Conservation (phyloP, 2,329 filamentous ascomycete species). For the Diaporthe humulicola region DNA sequence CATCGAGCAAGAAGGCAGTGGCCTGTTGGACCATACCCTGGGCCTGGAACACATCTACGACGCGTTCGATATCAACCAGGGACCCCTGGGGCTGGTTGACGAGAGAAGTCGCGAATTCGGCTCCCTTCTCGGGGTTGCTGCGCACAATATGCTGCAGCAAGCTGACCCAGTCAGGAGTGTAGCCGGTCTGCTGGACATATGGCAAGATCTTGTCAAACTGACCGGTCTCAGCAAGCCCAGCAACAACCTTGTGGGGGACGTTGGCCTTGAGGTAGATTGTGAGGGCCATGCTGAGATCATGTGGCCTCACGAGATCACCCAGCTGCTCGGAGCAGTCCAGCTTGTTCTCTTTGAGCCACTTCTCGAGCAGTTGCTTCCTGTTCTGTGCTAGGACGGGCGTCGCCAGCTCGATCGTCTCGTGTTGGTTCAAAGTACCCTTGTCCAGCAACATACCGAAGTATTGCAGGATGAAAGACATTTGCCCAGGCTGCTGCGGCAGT, state of each 20-base stretch:
- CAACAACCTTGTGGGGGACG: constrained; percentile 92
- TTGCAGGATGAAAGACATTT: constrained; percentile 94
- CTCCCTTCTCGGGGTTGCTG: constrained; percentile 91
- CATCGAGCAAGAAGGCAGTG: constrained; percentile 97
- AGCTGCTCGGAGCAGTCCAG: constrained; percentile 96
- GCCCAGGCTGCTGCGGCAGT: constrained; percentile 82
- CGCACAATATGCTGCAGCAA: constrained; percentile 93
- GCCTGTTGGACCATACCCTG: constrained; percentile 98
- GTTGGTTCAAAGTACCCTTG: constrained; percentile 91
- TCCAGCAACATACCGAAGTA: constrained; percentile 98
- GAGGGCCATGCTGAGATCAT: constrained; percentile 90
- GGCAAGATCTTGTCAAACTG: constrained; percentile 97
- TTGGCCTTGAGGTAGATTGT: constrained; percentile 93
- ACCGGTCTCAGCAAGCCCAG: constrained; percentile 93
- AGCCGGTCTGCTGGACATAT: constrained; percentile 86
- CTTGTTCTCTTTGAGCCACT: constrained; percentile 98
- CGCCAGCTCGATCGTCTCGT: constrained; percentile 94
- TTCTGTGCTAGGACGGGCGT: constrained; percentile 93
- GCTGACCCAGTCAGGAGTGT: constrained; percentile 94
- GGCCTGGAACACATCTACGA: constrained; percentile 97
- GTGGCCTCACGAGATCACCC: constrained; percentile 90
- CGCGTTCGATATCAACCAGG: constrained; percentile 91
- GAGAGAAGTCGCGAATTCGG: constrained; percentile 93
- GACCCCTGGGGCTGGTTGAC: constrained; percentile 90
- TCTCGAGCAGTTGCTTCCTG: constrained; percentile 95